Evolutionary conservation across 495 filamentous ascomycete genomes (phyloP), one percentile per base, ranked within the genome.

Genomic region (Talaromyces stipitatus): DNA sequence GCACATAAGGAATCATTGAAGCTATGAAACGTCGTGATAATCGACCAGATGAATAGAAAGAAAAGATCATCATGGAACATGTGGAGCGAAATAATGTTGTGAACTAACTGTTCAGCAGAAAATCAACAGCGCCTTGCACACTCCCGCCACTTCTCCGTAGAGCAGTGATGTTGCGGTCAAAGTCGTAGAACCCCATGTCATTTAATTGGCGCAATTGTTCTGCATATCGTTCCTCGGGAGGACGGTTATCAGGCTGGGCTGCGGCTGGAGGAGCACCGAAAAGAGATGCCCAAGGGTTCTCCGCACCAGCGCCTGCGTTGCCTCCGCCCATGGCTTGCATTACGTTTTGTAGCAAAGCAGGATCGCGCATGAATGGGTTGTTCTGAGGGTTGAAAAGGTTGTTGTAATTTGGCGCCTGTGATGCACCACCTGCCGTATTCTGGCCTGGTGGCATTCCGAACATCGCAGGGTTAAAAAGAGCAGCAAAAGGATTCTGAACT

Each of bases 141-240:
- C 89, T 96, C 6, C 95, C 95, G 0, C 95, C 95, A 56, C 88
- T 84, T 60, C 91, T 80, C 71, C 94, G 82, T 68, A 99, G 73
- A 16, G 95, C 95, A 61, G 85, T 82, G 33, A 99, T 82, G 60
- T 99, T 99, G 65, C 87, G 69, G 55, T 97, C 92, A 65, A 97
- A 97, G 61, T 99, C 94, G 66, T 84, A 95, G 69, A 99, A 97
- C 4, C 95, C 95, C 95, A 99, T 99, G 54, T 97, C 94, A 67
- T 99, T 97, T 60, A 99, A 73, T 67, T 97, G 92, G 47, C 90
- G 79, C 48, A 99, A 74, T 66, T 99, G 95, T 12, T 88, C 84
- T 6, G 87, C 91, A 60, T 95, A 99, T 60, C 89, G 77, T 66
- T 97, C 95, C 77, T 97, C 95, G 0, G 92, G 94, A 16, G 94